A percentile compares a stretch with the other conserved stretches of the same genome.
Evolutionary conservation across 441 rosid genomes (phyloP).

Genomic region (Erodium texanum): DNA sequence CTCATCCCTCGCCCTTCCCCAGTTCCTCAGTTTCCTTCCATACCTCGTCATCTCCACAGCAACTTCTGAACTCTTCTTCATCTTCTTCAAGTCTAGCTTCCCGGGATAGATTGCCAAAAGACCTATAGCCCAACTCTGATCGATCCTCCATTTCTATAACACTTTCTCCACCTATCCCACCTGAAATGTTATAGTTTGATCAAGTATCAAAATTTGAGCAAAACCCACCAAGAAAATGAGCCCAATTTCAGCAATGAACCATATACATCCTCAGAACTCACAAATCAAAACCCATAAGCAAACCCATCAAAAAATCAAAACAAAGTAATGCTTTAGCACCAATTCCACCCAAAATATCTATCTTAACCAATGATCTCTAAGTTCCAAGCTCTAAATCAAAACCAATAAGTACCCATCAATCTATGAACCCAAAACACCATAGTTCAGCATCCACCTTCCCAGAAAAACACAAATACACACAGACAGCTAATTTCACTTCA

Average conservation of each 20-base stretch:
- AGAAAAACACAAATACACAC: neutral
- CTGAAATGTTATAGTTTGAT: neutral
- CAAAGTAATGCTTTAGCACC: slow-evolving; percentile 12
- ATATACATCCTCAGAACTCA: slow-evolving; percentile 4
- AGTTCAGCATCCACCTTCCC: neutral
- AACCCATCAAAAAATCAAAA: slow-evolving; percentile 8
- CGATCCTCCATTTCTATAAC: slow-evolving; percentile 41
- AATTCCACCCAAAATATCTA: slow-evolving; percentile 12
- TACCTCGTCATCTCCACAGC: slow-evolving; percentile 80
- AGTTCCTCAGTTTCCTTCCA: slow-evolving; percentile 67
- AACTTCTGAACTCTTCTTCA: slow-evolving; percentile 83
- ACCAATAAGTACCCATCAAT: slow-evolving; percentile 19
- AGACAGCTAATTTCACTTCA: neutral
- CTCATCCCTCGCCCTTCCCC: slow-evolving; percentile 39
- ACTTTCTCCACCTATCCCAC: neutral
- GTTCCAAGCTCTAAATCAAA: slow-evolving; percentile 20
- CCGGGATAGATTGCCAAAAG: slow-evolving; percentile 27
- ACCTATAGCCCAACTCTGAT: slow-evolving; percentile 25
- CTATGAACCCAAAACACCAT: slow-evolving; percentile 29
- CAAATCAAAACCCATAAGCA: neutral
- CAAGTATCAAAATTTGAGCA: slow-evolving; percentile 15
- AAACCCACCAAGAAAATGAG: slow-evolving; percentile 18
- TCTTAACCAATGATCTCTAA: slow-evolving; percentile 11
- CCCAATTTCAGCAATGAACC: slow-evolving; percentile 17
- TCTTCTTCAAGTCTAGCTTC: slow-evolving; percentile 48